Conservation (phyloP, 495 filamentous ascomycete species). For the Daldinia caldariorum region DNA sequence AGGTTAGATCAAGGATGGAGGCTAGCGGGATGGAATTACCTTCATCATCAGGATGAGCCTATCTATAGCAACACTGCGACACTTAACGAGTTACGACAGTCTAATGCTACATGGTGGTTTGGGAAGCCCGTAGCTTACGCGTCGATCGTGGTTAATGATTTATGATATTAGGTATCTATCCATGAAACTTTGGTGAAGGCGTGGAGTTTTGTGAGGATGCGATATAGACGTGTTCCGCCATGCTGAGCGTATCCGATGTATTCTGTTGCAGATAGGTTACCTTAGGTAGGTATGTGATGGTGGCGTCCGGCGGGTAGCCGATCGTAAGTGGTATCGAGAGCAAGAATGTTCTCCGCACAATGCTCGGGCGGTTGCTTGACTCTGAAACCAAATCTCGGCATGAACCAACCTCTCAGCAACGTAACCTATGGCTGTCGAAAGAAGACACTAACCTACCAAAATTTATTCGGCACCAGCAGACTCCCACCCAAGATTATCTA, state of each 20-base stretch:
- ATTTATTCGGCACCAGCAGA: neutral
- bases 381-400: neutral
- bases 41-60: conserved; percentile 6
- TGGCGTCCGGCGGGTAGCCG: neutral
- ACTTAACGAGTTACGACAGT: neutral
- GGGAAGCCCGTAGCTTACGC: neutral
- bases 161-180: conserved; percentile 12
- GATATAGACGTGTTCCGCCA: neutral
- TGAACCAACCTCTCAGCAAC: conserved; percentile 11
- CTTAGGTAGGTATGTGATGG: neutral
- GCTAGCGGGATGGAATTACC: conserved; percentile 43
- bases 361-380: neutral
- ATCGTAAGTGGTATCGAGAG: neutral
- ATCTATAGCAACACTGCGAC: neutral
- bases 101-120: neutral
- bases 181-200: neutral
- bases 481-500: neutral
- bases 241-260: neutral
- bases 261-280: neutral
- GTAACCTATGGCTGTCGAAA: conserved; percentile 6
- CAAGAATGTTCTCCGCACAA: neutral
- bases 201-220: neutral
- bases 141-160: conserved; percentile 16
- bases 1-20: conserved; percentile 84
- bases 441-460: neutral